Conservation (phyloP, 2,329 filamentous ascomycete genomes). For the Lachnellula occidentalis region DNA sequence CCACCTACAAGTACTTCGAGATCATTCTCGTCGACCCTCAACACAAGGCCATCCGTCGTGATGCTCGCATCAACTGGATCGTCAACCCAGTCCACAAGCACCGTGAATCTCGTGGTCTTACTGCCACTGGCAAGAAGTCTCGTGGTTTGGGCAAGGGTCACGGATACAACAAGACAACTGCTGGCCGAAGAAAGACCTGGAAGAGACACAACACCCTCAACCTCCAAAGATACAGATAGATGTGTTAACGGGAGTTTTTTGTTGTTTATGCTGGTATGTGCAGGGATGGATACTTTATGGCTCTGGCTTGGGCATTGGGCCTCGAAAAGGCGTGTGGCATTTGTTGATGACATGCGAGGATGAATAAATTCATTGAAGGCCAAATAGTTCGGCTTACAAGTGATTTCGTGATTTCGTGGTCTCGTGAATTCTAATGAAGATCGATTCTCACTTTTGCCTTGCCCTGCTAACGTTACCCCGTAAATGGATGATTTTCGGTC, state of each 20-base stretch:
- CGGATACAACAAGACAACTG: constrained; percentile 96
- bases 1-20: constrained; percentile 99
- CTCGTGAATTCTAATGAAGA: neutral
- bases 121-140: constrained; percentile 98
- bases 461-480: too few relatives aligned
- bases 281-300: constrained; percentile 21
- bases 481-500: too few relatives aligned
- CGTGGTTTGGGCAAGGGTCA: constrained; percentile 99
- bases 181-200: constrained; percentile 99
- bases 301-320: constrained; percentile 16
- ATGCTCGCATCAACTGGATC: constrained; percentile 99
- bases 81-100: constrained; percentile 99
- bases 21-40: constrained; percentile 99
- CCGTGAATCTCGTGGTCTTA: constrained; percentile 96
- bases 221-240: constrained; percentile 94
- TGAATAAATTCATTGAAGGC: constrained; percentile 15
- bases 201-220: constrained; percentile 99
- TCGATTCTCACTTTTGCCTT: too few relatives aligned
- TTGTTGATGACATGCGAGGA: constrained; percentile 21
- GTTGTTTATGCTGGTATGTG: constrained; percentile 21
- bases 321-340: constrained; percentile 19
- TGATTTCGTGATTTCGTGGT: neutral
- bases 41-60: constrained; percentile 99
- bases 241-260: constrained; percentile 25
- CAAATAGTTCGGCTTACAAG: neutral